Percentiles rank a stretch among this genome's conserved stretches.
Evolutionary conservation across 2,329 filamentous ascomycete species (phyloP).

Genomic region (Fusarium nelsonii): DNA sequence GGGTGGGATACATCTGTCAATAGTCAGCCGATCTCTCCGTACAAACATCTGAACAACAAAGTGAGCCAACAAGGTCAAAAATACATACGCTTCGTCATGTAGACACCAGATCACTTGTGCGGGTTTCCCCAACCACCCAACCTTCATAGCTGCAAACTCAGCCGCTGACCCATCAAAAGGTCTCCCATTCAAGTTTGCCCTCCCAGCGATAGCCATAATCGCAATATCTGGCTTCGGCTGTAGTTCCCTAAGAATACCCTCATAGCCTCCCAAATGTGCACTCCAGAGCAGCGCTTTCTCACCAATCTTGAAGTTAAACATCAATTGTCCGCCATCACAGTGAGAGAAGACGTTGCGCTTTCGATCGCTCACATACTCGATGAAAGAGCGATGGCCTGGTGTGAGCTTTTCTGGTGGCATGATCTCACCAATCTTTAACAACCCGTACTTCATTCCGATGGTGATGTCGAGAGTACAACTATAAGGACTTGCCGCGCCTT

Average conservation of each 20-base stretch:
- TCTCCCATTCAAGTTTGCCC: not conserved
- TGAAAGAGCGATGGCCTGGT: not conserved
- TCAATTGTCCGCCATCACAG: not conserved
- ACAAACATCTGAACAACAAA: accelerated
- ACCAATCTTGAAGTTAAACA: constrained; percentile 1
- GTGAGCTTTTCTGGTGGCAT: constrained; percentile 2
- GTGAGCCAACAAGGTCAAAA: accelerated
- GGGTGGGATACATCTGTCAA: not conserved
- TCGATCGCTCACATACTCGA: not conserved
- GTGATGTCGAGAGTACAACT: not conserved
- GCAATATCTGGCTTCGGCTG: constrained; percentile 1
- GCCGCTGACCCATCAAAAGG: not conserved
- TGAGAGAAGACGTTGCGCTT: not conserved
- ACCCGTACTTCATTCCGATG: not conserved
- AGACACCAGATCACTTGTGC: not conserved
- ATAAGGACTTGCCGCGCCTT: not conserved
- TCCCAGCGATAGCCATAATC: not conserved
- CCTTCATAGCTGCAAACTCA: constrained; percentile 1
- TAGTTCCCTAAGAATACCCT: not conserved
- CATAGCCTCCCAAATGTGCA: not conserved
- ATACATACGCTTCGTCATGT: constrained; percentile 6
- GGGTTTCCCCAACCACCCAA: not conserved
- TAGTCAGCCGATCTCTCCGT: accelerated
- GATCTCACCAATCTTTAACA: not conserved
- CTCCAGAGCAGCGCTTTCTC: not conserved